Conservation (phyloP, 495 filamentous ascomycete genomes). For the Aspergillus bertholletiae region DNA sequence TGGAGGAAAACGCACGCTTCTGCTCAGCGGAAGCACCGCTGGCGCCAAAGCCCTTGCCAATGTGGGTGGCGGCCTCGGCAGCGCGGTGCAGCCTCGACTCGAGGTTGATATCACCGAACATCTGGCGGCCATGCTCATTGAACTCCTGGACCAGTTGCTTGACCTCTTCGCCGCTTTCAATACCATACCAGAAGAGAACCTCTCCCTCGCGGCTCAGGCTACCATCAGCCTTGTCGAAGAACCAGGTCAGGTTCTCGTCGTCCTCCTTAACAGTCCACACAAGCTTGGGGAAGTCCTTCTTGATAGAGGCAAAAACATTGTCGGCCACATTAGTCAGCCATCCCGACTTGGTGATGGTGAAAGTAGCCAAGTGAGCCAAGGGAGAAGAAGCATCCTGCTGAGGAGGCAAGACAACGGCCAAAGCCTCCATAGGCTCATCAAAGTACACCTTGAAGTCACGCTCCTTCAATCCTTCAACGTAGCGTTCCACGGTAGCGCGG, state of each 20-base stretch:
- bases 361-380: slow-evolving; percentile 80
- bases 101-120: slow-evolving; percentile 89
- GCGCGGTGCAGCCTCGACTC: slow-evolving; percentile 79
- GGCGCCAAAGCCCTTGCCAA: slow-evolving; percentile 47
- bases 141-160: slow-evolving; percentile 87
- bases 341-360: slow-evolving; percentile 91
- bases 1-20: slow-evolving; percentile 61
- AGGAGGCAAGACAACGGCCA: slow-evolving; percentile 86
- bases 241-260: slow-evolving; percentile 98
- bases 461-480: slow-evolving; percentile 70
- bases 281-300: slow-evolving; percentile 87
- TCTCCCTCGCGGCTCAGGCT: slow-evolving; percentile 80
- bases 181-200: slow-evolving; percentile 96
- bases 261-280: slow-evolving; percentile 97
- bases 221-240: slow-evolving; percentile 95
- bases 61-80: slow-evolving; percentile 58
- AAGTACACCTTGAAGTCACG: slow-evolving; percentile 90
- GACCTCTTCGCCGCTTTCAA: slow-evolving; percentile 80
- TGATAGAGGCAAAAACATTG: slow-evolving; percentile 90
- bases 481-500: slow-evolving; percentile 78
- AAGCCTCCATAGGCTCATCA: slow-evolving; percentile 92
- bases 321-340: slow-evolving; percentile 98
- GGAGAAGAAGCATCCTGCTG: slow-evolving; percentile 37
- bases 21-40: slow-evolving; percentile 52
- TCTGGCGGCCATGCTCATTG: slow-evolving; percentile 72